Evolutionary conservation across 1,284 basidiomycete species (phyloP), one percentile per base, ranked within the genome.

Genomic region (Malassezia furfur): DNA sequence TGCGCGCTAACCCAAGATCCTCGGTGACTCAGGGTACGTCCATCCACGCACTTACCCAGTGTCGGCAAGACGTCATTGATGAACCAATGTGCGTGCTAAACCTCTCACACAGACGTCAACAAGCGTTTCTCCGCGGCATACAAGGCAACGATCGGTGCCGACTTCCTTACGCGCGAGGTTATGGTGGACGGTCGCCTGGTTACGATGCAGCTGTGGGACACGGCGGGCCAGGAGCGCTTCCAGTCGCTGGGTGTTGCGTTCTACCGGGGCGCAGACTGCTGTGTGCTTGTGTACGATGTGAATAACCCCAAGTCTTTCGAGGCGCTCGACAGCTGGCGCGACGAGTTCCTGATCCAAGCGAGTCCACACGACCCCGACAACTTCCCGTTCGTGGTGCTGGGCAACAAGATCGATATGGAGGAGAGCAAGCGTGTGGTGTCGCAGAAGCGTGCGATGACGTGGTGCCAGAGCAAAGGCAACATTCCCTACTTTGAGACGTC

Each of bases 401-500:
- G 94, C 19, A 99, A 98, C 81, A 98, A 99, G 87, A 94, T 98
- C 77, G 94, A 99, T 77, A 88, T 96, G 73, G 94, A 98, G 79
- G 93, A 98, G 80, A 87, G 85, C 76, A 98, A 96, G 79, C 84
- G 94, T 65, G 91, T 94, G 84, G 93, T 96, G 25, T 91, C 90
- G 9, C 94, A 99, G 84, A 99, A 99, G 78, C 87, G 94, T 50
- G 94, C 94, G 21, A 96, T 98, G 91, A 89, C 90, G 9, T 99
- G 94, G 94, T 99, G 94, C 78, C 91, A 98, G 75, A 87, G 89
- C 62, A 98, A 98, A 79, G 94, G 94, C 71, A 96, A 96, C 78
- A 96, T 98, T 66, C 94, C 94, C 14, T 99, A 98, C 68, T 99
- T 98, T 77, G 94, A 99, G 80, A 98, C 94, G 1, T 96, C 93